phyloP scores from a whole-genome alignment of 768 basidiomycete genomes.

The Amyloporia xantha region DNA sequence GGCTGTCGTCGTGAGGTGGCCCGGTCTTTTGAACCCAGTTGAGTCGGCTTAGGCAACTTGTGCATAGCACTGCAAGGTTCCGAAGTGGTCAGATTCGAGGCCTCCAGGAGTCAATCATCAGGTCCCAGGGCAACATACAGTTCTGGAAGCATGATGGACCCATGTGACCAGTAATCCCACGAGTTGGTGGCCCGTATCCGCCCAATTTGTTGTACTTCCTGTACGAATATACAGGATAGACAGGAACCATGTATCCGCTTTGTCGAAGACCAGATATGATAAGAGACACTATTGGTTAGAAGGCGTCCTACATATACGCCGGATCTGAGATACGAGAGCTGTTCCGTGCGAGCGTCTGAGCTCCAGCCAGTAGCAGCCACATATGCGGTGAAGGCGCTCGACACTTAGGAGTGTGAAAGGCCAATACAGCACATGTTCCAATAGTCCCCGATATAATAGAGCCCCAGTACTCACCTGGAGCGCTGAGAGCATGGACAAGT shows the following conservation, averaged over 20 bases:
- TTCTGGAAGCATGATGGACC: background rate
- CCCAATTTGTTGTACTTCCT: background rate
- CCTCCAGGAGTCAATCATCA: background rate
- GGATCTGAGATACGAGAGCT: background rate
- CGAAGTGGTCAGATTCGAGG: background rate
- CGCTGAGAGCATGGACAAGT: too few relatives aligned
- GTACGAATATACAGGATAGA: background rate
- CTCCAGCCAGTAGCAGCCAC: background rate
- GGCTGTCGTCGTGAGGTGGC: too few relatives aligned
- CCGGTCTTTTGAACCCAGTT: too few relatives aligned
- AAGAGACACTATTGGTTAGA: background rate
- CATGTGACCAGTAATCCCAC: background rate
- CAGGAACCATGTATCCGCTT: background rate
- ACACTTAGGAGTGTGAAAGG: too few relatives aligned
- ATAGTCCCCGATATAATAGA: too few relatives aligned
- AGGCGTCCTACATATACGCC: background rate
- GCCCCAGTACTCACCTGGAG: too few relatives aligned
- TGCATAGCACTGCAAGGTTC: background rate
- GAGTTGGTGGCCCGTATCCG: background rate
- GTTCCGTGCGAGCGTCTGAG: background rate
- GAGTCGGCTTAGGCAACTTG: too few relatives aligned
- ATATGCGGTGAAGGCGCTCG: too few relatives aligned
- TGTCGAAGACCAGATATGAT: background rate
- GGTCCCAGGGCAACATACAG: background rate
- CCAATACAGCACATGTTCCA: too few relatives aligned